phyloP scores from a whole-genome alignment of 805 yeast species.

The Yarrowia hollandica region DNA sequence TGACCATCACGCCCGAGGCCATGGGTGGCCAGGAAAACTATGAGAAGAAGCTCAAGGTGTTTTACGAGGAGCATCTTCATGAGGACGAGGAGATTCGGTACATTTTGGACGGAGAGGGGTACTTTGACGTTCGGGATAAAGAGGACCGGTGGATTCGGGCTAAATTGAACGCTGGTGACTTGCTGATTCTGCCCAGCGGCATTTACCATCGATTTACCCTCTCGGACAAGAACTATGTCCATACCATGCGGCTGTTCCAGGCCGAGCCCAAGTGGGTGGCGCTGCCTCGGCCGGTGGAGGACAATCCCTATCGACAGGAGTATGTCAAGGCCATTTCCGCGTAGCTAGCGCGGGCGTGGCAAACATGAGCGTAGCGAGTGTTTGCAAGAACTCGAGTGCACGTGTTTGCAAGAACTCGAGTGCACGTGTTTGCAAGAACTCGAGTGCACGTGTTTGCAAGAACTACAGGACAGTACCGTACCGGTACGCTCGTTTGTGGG shows the following conservation, averaged over 20 bases:
- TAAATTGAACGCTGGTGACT: conserved; percentile 61
- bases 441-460: no score
- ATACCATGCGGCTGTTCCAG: conserved; percentile 80
- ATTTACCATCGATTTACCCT: conserved; percentile 92
- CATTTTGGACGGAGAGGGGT: conserved; percentile 85
- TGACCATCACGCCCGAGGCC: conserved; percentile 58
- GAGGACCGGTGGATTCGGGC: conserved; percentile 76
- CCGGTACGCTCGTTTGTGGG: no score
- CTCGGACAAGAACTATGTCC: conserved; percentile 59
- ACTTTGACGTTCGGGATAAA: conserved; percentile 77
- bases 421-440: no score
- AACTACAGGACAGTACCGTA: no score
- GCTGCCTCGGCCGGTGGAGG: conserved; percentile 64
- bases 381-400: no score
- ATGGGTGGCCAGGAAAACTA: conserved; percentile 67
- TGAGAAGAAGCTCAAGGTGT: conserved; percentile 62
- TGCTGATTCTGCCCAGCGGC: conserved; percentile 75
- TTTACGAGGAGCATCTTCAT: conserved; percentile 85
- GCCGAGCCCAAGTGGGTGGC: conserved; percentile 98
- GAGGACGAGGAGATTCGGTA: conserved; percentile 97
- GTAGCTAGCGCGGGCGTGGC: not conserved
- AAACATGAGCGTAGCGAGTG: no score
- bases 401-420: no score
- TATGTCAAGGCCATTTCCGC: conserved; percentile 45
- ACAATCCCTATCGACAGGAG: conserved; percentile 48